These are phyloP conservation scores for Mycena kentingensis DNA, from an alignment of 768 basidiomycete species.

Conservation along the genomic window DNA sequence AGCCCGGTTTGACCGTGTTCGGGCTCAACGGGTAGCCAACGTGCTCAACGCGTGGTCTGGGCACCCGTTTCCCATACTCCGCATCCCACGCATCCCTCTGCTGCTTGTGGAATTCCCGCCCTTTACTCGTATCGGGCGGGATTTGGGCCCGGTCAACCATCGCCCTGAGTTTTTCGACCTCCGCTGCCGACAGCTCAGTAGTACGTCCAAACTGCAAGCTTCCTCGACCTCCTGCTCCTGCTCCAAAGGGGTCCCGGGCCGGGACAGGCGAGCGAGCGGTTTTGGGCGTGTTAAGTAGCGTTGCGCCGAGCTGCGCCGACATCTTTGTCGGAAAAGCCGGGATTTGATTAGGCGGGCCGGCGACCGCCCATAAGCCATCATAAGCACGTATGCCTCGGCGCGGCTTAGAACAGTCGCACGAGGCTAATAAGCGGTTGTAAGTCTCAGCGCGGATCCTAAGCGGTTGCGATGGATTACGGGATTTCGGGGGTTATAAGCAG, in stretches of 20 bases:
- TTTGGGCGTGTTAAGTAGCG: not conserved
- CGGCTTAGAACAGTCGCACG: no score
- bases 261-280: no score
- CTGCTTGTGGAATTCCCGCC: not conserved
- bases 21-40: conserved; percentile 16
- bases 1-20: not conserved
- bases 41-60: not conserved
- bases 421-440: no score
- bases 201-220: not conserved
- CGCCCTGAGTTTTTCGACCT: not conserved
- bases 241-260: not conserved
- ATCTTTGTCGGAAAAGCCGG: no score
- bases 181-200: not conserved
- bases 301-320: not conserved
- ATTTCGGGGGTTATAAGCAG: no score
- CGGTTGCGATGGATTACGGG: no score
- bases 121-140: not conserved
- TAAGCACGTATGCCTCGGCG: no score
- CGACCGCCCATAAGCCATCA: no score
- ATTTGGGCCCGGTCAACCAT: not conserved
- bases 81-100: not conserved
- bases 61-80: not conserved
- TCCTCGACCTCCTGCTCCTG: not conserved
- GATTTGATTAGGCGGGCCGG: no score
- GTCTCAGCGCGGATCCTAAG: no score